phyloP scores from a whole-genome alignment of 148 eudicot species.

The Vaccinium vitisidaea region DNA sequence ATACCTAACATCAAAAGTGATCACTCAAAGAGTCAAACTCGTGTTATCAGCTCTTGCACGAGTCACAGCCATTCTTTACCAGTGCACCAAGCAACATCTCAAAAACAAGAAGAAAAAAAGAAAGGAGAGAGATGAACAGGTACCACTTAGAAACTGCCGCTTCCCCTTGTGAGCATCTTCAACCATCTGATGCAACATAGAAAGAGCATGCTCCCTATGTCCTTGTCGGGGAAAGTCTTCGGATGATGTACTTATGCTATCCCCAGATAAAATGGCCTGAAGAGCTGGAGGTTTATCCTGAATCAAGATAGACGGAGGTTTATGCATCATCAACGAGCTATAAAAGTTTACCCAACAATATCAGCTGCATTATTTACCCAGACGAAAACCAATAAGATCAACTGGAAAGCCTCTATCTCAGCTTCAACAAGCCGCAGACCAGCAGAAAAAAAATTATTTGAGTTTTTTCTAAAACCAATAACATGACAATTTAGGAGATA shows the following conservation, averaged over 20 bases:
- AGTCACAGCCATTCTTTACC: neutral
- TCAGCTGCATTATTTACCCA: neutral
- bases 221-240: conserved; percentile 60
- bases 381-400: neutral
- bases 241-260: conserved; percentile 39
- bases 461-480: neutral
- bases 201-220: conserved; percentile 89
- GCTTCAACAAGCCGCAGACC: conserved; percentile 1
- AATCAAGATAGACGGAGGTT: conserved; percentile 14
- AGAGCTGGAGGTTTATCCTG: conserved; percentile 76
- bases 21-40: neutral
- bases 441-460: neutral
- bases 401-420: neutral
- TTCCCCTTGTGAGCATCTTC: conserved; percentile 99
- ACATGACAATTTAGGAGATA: neutral
- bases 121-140: neutral
- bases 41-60: neutral
- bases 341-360: neutral
- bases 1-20: neutral
- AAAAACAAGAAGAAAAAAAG: neutral
- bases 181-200: conserved; percentile 92
- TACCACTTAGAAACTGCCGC: conserved; percentile 96
- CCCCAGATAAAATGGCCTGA: conserved; percentile 78
- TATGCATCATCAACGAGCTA: neutral
- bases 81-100: neutral